A percentile compares a stretch with the other conserved stretches of the same genome.
phyloP scores from a whole-genome alignment of 176 grass and related monocot species.

The Echinochloa phyllopogon region DNA sequence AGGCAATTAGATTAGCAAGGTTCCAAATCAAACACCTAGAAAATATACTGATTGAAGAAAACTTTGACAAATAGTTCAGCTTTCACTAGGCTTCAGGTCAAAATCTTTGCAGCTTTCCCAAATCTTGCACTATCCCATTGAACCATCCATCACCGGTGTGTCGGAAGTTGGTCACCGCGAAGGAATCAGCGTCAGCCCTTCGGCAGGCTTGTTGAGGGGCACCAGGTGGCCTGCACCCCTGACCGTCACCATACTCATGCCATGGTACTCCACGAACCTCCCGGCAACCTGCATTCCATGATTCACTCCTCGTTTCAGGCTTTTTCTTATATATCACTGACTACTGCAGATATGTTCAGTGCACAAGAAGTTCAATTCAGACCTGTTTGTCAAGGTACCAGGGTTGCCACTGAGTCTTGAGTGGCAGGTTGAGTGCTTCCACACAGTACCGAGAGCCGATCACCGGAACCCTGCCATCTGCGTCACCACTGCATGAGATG shows the following conservation, averaged over 20 bases:
- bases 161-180: constrained; percentile 49
- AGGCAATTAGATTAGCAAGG: no score
- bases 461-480: constrained; percentile 81
- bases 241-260: constrained; percentile 72
- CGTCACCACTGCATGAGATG: constrained; percentile 57
- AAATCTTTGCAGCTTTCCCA: not conserved
- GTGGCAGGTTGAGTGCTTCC: constrained; percentile 61
- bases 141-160: not conserved
- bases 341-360: not conserved
- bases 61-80: not conserved
- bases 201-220: constrained; percentile 78
- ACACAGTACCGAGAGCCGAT: constrained; percentile 80
- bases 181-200: constrained; percentile 76
- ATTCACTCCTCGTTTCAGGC: not conserved
- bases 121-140: not conserved
- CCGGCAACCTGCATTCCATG: constrained; percentile 64
- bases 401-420: constrained; percentile 66
- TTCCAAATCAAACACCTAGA: not conserved
- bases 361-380: constrained; percentile 19
- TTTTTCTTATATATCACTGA: not conserved
- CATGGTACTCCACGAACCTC: constrained; percentile 80
- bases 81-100: not conserved
- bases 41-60: not conserved
- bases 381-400: constrained; percentile 88
- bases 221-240: constrained; percentile 90